phyloP scores from a whole-genome alignment of 2,329 filamentous ascomycete genomes.

The Fusarium equiseti region DNA sequence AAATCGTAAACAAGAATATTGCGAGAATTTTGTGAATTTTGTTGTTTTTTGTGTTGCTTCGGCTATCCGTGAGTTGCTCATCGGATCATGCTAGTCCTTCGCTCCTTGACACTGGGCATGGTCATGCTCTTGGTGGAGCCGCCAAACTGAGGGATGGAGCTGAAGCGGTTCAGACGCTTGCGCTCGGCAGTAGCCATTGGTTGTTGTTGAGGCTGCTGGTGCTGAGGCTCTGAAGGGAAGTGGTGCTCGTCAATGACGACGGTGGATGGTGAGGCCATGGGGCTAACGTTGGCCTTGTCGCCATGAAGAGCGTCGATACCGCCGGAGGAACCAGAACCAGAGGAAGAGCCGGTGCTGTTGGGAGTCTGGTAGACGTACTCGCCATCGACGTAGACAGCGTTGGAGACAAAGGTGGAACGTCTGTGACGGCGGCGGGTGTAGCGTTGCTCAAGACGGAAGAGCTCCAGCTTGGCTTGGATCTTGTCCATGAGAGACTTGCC shows the following conservation, averaged over 20 bases:
- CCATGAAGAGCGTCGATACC: slow-evolving; percentile 55
- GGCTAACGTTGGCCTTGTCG: slow-evolving; percentile 46
- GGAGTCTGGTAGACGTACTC: slow-evolving; percentile 88
- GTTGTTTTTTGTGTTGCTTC: slow-evolving; percentile 30
- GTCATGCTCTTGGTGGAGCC: slow-evolving; percentile 53
- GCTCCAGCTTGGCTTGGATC: slow-evolving; percentile 80
- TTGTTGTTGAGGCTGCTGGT: slow-evolving; percentile 34
- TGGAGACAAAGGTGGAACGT: slow-evolving; percentile 88
- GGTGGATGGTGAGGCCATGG: slow-evolving; percentile 39
- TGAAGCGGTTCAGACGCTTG: slow-evolving; percentile 67
- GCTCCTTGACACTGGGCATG: slow-evolving; percentile 53
- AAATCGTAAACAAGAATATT: slow-evolving; percentile 41
- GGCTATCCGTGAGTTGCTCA: slow-evolving; percentile 37
- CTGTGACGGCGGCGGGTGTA: slow-evolving; percentile 90
- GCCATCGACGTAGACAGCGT: slow-evolving; percentile 92
- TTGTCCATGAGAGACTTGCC: slow-evolving; percentile 67
- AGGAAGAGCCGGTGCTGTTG: slow-evolving; percentile 68
- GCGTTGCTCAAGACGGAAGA: slow-evolving; percentile 94
- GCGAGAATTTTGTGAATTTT: slow-evolving; percentile 31
- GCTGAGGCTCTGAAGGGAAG: slow-evolving; percentile 33
- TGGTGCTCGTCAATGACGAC: slow-evolving; percentile 46
- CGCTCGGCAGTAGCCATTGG: slow-evolving; percentile 49
- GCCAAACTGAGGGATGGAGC: slow-evolving; percentile 68
- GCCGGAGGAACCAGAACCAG: slow-evolving; percentile 59
- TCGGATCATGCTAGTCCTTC: slow-evolving; percentile 58